phyloP scores from a whole-genome alignment of 306 rosid species.

The Begonia loranthoides region DNA sequence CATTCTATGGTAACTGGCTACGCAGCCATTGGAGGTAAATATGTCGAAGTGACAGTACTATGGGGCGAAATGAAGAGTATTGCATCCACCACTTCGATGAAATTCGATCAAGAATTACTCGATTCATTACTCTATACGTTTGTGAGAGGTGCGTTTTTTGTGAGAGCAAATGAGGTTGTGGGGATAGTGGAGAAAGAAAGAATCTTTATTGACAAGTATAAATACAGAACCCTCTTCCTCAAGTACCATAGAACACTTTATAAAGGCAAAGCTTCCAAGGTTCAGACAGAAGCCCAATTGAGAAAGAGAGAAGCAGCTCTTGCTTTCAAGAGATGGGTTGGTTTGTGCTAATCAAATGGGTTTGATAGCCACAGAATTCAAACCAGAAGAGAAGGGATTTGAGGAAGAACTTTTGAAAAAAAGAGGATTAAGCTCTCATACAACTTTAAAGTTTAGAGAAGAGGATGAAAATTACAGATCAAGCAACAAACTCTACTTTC shows the following conservation, averaged over 20 bases:
- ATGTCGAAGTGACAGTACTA: constrained; percentile 65
- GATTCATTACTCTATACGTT: constrained; percentile 82
- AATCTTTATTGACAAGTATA: constrained; percentile 76
- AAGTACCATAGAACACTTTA: constrained; percentile 81
- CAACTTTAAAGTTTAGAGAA: no score
- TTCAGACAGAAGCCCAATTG: constrained; percentile 62
- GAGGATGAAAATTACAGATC: no score
- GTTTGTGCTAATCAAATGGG: constrained; percentile 33
- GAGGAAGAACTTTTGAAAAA: no score
- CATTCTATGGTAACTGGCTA: constrained; percentile 86
- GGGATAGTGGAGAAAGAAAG: constrained; percentile 67
- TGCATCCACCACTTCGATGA: constrained; percentile 57
- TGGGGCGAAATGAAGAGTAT: constrained; percentile 87
- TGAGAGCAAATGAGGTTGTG: constrained; percentile 76
- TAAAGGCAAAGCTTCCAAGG: constrained; percentile 74
- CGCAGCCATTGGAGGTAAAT: constrained; percentile 81
- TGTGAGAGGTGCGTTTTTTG: constrained; percentile 74
- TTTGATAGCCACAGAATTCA: no score
- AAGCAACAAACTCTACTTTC: no score
- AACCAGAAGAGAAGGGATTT: no score
- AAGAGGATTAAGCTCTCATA: no score
- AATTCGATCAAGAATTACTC: constrained; percentile 85
- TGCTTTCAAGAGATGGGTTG: constrained; percentile 72
- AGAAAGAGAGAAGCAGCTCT: constrained; percentile 65
- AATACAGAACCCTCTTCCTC: constrained; percentile 65